Conservation (phyloP, 768 basidiomycete genomes). For the Daedalea quercina region DNA sequence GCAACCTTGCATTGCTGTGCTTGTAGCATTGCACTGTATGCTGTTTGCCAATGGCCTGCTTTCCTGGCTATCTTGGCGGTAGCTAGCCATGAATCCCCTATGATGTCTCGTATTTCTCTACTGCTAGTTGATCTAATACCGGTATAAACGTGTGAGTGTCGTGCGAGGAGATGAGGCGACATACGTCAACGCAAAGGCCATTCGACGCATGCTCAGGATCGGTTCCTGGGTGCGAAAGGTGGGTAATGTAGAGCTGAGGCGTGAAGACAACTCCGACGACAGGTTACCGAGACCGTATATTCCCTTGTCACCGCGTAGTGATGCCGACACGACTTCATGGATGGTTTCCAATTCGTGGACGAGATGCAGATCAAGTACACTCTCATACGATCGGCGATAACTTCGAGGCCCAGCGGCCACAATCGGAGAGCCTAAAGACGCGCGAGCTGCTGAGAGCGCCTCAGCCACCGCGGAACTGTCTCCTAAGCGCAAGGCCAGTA, state of each 20-base stretch:
- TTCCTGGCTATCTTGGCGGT: conserved; percentile 97
- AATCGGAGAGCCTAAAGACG: conserved; percentile 72
- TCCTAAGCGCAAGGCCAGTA: conserved; percentile 69
- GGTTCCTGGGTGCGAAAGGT: conserved; percentile 87
- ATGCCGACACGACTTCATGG: conserved; percentile 31
- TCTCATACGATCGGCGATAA: conserved; percentile 84
- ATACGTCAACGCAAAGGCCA: conserved; percentile 63
- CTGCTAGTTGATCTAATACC: background rate
- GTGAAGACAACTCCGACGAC: conserved; percentile 45
- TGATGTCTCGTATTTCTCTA: conserved; percentile 39
- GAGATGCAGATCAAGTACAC: conserved; percentile 77
- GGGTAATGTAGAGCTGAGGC: conserved; percentile 75
- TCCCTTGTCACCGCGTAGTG: conserved; percentile 28
- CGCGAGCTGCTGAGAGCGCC: conserved; percentile 58
- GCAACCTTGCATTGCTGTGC: conserved; percentile 66
- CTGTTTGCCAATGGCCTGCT: conserved; percentile 92
- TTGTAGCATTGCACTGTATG: conserved; percentile 93
- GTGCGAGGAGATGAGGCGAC: conserved; percentile 11
- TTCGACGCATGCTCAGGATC: conserved; percentile 82
- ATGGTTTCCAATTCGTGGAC: conserved; percentile 81
- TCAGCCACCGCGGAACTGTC: conserved; percentile 38
- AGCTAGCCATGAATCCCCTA: conserved; percentile 83
- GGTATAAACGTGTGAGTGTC: background rate
- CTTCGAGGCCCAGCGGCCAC: conserved; percentile 72
- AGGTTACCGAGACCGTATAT: conserved; percentile 33